Percentiles rank a stretch among this genome's conserved stretches.
These are phyloP conservation scores for Pontederia paniculata DNA, from an alignment of 176 grass and related monocot genomes.

Conservation along the genomic window DNA sequence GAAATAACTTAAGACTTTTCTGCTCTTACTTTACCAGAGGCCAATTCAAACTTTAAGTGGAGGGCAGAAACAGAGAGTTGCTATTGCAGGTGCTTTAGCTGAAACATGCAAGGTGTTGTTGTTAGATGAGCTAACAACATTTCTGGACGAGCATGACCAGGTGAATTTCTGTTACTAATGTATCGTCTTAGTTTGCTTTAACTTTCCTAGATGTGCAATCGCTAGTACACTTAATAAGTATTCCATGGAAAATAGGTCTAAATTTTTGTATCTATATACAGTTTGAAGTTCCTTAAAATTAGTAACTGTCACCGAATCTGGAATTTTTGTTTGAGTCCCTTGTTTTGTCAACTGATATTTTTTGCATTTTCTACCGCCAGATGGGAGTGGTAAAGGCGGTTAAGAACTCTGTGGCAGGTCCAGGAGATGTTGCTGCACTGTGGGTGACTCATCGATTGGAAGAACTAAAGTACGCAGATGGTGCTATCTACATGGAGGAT, in stretches of 20 bases:
- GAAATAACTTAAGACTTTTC: too few species aligned
- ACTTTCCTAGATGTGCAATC: too few species aligned
- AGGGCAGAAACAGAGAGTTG: slow-evolving; percentile 53
- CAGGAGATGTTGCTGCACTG: slow-evolving; percentile 61
- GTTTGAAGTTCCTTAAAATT: too few species aligned
- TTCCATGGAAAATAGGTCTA: not conserved
- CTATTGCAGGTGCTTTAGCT: slow-evolving; percentile 54
- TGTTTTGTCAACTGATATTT: not conserved
- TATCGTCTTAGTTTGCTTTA: too few species aligned
- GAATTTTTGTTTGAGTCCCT: too few species aligned
- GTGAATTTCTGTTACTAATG: slow-evolving; percentile 7
- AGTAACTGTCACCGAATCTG: too few species aligned
- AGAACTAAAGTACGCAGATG: slow-evolving; percentile 88
- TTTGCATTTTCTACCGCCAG: slow-evolving; percentile 26
- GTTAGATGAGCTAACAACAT: slow-evolving; percentile 87
- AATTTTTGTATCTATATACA: not conserved
- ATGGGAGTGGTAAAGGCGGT: slow-evolving; percentile 77
- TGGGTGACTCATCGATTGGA: slow-evolving; percentile 97
- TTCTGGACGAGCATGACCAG: slow-evolving; percentile 92
- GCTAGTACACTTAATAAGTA: too few species aligned
- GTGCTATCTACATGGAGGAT: slow-evolving; percentile 95
- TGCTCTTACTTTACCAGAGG: not conserved
- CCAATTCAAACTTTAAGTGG: slow-evolving; percentile 32
- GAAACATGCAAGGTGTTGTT: slow-evolving; percentile 78
- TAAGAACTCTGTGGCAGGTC: slow-evolving; percentile 54